Conservation (phyloP, 2,329 filamentous ascomycete species). For the Metarhizium album region DNA sequence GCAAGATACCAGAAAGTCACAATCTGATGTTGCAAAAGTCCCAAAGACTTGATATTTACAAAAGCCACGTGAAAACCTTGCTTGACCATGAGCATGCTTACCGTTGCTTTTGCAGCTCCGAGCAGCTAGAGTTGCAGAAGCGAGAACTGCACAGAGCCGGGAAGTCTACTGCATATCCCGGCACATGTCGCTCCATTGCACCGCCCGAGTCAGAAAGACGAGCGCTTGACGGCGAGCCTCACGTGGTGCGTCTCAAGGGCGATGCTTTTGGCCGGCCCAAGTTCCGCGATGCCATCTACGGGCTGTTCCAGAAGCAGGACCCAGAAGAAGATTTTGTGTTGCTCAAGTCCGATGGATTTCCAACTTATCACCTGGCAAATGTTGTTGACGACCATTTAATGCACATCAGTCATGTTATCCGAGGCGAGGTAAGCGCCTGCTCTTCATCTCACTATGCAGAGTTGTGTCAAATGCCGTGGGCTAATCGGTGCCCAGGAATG, state of each 20-base stretch:
- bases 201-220: conserved; percentile 58
- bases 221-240: conserved; percentile 55
- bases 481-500: conserved; percentile 54
- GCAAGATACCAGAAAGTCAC: background rate
- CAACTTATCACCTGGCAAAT: conserved; percentile 95
- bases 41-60: conserved; percentile 64
- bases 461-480: background rate
- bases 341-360: conserved; percentile 81
- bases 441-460: background rate
- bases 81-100: conserved; percentile 68
- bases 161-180: conserved; percentile 36
- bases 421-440: conserved; percentile 55
- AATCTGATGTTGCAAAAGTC: conserved; percentile 43
- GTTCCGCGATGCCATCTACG: conserved; percentile 74
- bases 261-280: conserved; percentile 42
- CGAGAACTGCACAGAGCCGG: conserved; percentile 45
- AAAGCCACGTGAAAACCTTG: conserved; percentile 56
- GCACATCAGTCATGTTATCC: conserved; percentile 90
- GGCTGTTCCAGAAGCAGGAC: conserved; percentile 45
- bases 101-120: conserved; percentile 78
- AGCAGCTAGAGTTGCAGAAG: conserved; percentile 58
- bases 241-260: conserved; percentile 69
- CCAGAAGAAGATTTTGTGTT: conserved; percentile 74
- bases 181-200: conserved; percentile 61
- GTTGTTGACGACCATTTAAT: conserved; percentile 94